Percentiles rank a stretch among this genome's conserved stretches.
Evolutionary conservation across 495 filamentous ascomycete genomes (phyloP).

Genomic region (Talaromyces trachyspermus): DNA sequence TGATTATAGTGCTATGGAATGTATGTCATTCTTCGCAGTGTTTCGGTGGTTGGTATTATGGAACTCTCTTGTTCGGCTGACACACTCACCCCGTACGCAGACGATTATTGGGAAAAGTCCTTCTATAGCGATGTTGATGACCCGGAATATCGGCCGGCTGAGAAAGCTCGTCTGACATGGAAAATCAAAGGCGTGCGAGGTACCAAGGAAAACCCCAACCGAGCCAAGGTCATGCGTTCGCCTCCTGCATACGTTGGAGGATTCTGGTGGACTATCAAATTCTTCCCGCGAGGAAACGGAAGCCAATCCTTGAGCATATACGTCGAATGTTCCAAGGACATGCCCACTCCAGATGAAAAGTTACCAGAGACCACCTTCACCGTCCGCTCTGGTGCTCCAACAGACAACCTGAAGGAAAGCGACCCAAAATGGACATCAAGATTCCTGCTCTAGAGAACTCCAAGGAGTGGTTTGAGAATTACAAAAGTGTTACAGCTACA

Average conservation of each 20-base stretch:
- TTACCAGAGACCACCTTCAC: conserved; percentile 33
- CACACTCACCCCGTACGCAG: conserved; percentile 25
- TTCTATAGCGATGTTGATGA: conserved; percentile 53
- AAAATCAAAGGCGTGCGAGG: conserved; percentile 52
- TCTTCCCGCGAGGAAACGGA: conserved; percentile 60
- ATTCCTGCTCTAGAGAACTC: conserved; percentile 21
- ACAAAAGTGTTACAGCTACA: conserved; percentile 23
- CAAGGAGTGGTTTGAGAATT: conserved; percentile 27
- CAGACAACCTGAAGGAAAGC: conserved; percentile 19
- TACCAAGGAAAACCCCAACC: conserved; percentile 53
- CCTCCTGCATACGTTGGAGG: conserved; percentile 51
- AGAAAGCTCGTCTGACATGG: conserved; percentile 55
- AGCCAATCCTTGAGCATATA: conserved; percentile 56
- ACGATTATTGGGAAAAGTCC: conserved; percentile 53
- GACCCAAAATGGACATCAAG: conserved; percentile 24
- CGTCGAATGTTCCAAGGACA: conserved; percentile 50
- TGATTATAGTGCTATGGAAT: conserved; percentile 48
- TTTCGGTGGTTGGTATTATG: too few relatives aligned
- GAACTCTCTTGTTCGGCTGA: too few relatives aligned
- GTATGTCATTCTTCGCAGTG: conserved; percentile 28
- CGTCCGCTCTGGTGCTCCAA: conserved; percentile 28
- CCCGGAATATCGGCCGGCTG: conserved; percentile 45
- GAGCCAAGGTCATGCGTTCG: conserved; percentile 51
- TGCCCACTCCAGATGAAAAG: conserved; percentile 31
- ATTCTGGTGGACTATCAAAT: conserved; percentile 64